Evolutionary conservation across 2,329 filamentous ascomycete genomes (phyloP).

Genomic region (Venturia asperata): DNA sequence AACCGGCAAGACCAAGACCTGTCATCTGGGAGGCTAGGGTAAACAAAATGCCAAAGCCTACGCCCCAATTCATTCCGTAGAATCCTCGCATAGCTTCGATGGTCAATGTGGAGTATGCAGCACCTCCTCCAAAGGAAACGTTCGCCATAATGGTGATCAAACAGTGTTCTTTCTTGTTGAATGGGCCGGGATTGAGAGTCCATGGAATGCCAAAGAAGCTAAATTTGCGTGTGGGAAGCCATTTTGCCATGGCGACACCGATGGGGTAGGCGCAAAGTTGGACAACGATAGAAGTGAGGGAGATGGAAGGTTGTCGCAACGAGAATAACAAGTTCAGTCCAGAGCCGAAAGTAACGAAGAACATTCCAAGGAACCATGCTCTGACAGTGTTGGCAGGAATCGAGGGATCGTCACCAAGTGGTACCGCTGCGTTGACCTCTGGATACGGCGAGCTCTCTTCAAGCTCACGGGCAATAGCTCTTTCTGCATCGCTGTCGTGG

Average conservation of each 20-base stretch:
- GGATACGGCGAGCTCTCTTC: slow-evolving; percentile 23
- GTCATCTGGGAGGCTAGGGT: slow-evolving; percentile 62
- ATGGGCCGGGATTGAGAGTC: slow-evolving; percentile 59
- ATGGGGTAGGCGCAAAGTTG: slow-evolving; percentile 59
- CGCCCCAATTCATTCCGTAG: slow-evolving; percentile 59
- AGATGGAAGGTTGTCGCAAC: slow-evolving; percentile 54
- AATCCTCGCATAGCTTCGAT: slow-evolving; percentile 19
- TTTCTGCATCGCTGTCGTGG: slow-evolving; percentile 29
- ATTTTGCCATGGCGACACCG: slow-evolving; percentile 53
- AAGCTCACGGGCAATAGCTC: slow-evolving; percentile 20
- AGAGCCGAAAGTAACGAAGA: slow-evolving; percentile 24
- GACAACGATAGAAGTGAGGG: slow-evolving; percentile 53
- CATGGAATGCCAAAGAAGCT: slow-evolving; percentile 48
- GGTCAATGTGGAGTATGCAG: slow-evolving; percentile 33
- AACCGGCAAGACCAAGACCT: slow-evolving; percentile 26
- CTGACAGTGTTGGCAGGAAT: slow-evolving; percentile 21
- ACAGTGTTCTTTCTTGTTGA: slow-evolving; percentile 64
- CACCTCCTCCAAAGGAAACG: slow-evolving; percentile 54
- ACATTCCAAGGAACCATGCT: slow-evolving; percentile 19
- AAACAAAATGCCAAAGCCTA: slow-evolving; percentile 42
- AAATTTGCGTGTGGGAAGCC: slow-evolving; percentile 47
- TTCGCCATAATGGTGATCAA: slow-evolving; percentile 58
- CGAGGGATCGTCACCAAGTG: slow-evolving; percentile 17
- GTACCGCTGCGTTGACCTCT: slow-evolving; percentile 21
- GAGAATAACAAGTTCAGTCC: slow-evolving; percentile 56